A percentile compares a stretch with the other conserved stretches of the same genome.
Conservation (phyloP, 176 grass and related monocot species). For the Rhynchospora breviuscula region DNA sequence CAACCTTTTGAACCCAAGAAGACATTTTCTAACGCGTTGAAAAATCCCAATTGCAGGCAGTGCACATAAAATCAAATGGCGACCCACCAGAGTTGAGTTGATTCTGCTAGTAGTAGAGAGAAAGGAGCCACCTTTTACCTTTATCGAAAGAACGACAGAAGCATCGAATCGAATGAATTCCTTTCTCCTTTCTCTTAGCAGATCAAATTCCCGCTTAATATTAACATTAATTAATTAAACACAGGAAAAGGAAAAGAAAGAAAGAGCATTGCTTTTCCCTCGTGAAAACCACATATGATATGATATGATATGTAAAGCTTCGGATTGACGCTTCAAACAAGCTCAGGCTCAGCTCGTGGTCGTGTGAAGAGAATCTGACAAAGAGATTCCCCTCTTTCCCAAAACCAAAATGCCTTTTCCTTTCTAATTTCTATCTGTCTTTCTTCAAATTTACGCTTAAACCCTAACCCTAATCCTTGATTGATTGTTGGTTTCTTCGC, state of each 20-base stretch:
- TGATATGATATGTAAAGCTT: background rate
- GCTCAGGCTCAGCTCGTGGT: background rate
- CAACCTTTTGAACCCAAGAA: no score
- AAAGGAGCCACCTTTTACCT: background rate
- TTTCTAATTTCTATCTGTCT: no score
- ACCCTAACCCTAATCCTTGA: slow-evolving; percentile 8
- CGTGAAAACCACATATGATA: background rate
- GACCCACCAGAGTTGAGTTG: background rate
- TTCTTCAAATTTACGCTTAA: background rate
- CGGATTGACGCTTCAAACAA: slow-evolving; percentile 3
- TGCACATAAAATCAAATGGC: slow-evolving; percentile 8
- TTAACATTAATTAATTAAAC: background rate
- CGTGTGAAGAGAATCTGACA: slow-evolving; percentile 8
- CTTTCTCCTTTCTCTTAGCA: slow-evolving; percentile 1
- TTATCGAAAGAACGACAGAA: slow-evolving; percentile 10
- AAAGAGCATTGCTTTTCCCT: slow-evolving; percentile 5
- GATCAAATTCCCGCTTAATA: slow-evolving; percentile 4
- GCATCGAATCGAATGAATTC: slow-evolving; percentile 15
- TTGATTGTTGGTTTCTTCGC: no score
- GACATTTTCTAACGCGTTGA: no score
- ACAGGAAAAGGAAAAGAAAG: background rate
- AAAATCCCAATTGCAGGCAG: background rate
- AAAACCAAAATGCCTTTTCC: background rate
- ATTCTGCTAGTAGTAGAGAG: slow-evolving; percentile 17
- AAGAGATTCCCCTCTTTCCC: slow-evolving; percentile 14